A percentile compares a stretch with the other conserved stretches of the same genome.
These are phyloP conservation scores for Neonothopanus nambi DNA, from an alignment of 1,284 basidiomycete species.

Conservation along the genomic window DNA sequence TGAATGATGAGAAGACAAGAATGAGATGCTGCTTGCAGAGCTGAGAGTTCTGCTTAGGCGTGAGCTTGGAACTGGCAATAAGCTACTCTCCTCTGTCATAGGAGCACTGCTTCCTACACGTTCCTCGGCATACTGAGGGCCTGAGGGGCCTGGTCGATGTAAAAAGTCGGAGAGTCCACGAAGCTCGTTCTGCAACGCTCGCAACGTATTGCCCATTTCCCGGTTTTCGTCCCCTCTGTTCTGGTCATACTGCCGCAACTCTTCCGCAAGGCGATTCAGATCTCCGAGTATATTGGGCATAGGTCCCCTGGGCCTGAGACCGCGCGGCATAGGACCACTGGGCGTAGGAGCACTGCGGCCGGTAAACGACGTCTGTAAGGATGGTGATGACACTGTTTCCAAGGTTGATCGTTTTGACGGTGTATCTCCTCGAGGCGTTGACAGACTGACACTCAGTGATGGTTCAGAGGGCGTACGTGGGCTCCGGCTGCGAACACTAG, in stretches of 20 bases:
- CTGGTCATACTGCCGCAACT: slow-evolving; percentile 62
- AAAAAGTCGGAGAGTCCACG: slow-evolving; percentile 53
- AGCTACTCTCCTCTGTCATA: slow-evolving; percentile 2
- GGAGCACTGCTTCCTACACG: slow-evolving; percentile 32
- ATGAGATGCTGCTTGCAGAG: slow-evolving; percentile 58
- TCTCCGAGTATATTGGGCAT: slow-evolving; percentile 44
- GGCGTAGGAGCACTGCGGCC: slow-evolving; percentile 21
- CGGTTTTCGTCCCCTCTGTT: slow-evolving; percentile 58
- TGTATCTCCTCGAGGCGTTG: slow-evolving; percentile 59
- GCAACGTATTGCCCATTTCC: slow-evolving; percentile 61
- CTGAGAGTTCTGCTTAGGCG: slow-evolving; percentile 34
- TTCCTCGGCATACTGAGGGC: slow-evolving; percentile 10
- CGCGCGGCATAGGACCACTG: not conserved
- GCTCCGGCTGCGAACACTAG: slow-evolving; percentile 15
- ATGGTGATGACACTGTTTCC: slow-evolving; percentile 42
- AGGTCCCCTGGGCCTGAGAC: slow-evolving; percentile 42
- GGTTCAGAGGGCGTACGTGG: slow-evolving; percentile 37
- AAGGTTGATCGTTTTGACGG: slow-evolving; percentile 59
- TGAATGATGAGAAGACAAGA: slow-evolving; percentile 74
- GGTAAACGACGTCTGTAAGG: slow-evolving; percentile 12
- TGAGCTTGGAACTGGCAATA: slow-evolving; percentile 1
- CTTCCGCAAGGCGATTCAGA: slow-evolving; percentile 63
- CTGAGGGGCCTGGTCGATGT: slow-evolving; percentile 26
- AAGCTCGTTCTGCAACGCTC: slow-evolving; percentile 62
- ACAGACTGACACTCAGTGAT: slow-evolving; percentile 58